Conservation (phyloP, 2,329 filamentous ascomycete species). For the Epichloe elymi region DNA sequence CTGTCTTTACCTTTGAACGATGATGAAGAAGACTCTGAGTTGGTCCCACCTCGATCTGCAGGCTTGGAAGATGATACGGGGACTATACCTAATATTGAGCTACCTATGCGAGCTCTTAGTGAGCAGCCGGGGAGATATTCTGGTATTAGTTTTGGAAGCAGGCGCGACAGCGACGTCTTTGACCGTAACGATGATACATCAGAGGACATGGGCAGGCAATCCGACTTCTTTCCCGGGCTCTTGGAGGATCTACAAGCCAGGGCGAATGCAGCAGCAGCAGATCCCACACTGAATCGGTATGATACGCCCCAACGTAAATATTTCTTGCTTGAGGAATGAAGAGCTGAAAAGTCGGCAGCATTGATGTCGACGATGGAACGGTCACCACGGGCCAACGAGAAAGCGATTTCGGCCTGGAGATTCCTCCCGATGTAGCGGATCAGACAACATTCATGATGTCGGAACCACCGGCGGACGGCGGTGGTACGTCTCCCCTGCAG, state of each 20-base stretch:
- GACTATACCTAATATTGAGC: conserved; percentile 46
- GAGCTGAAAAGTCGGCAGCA: conserved; percentile 11
- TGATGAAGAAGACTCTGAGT: conserved; percentile 32
- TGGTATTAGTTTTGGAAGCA: conserved; percentile 39
- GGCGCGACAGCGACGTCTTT: conserved; percentile 40
- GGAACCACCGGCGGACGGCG: conserved; percentile 18
- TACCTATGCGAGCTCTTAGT: conserved; percentile 38
- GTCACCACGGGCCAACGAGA: conserved; percentile 27
- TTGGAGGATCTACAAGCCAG: conserved; percentile 29
- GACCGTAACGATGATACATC: conserved; percentile 19
- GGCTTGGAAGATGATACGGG: conserved; percentile 45
- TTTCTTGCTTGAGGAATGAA: background rate
- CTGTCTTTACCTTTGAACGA: conserved; percentile 41
- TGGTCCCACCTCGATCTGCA: conserved; percentile 40
- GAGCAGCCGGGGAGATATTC: conserved; percentile 34
- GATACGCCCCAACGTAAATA: background rate
- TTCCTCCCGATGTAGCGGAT: conserved; percentile 32
- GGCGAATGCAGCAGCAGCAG: conserved; percentile 21
- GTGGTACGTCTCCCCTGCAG: conserved; percentile 12
- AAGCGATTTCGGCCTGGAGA: conserved; percentile 38
- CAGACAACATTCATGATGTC: conserved; percentile 40
- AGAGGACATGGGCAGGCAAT: conserved; percentile 31
- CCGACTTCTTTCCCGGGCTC: conserved; percentile 39
- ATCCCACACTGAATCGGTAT: conserved; percentile 32
- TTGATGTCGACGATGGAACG: conserved; percentile 27